Conservation (phyloP, 75 land plant species). For the Picea glauca region DNA sequence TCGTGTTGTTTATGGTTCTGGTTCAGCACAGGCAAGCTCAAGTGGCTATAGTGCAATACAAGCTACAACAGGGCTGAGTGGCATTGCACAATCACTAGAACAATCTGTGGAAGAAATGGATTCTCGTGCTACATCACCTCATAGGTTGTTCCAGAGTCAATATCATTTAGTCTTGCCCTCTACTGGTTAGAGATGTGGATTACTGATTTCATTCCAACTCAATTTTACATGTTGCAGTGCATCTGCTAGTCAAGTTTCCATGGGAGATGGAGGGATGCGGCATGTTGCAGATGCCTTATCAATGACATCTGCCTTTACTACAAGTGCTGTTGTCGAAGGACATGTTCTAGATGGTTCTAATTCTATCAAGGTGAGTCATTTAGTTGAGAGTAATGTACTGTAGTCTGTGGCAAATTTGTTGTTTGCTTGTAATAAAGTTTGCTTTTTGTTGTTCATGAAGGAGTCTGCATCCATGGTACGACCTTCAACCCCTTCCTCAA, state of each 20-base stretch:
- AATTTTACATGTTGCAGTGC: slow-evolving; percentile 23
- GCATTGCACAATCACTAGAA: slow-evolving; percentile 51
- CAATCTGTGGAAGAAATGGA: slow-evolving; percentile 60
- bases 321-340: slow-evolving; percentile 26
- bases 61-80: slow-evolving; percentile 24
- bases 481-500: slow-evolving; percentile 34
- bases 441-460: slow-evolving; percentile 16
- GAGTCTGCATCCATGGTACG: slow-evolving; percentile 39
- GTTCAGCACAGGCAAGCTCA: slow-evolving; percentile 23
- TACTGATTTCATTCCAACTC: not conserved
- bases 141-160: slow-evolving; percentile 39
- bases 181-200: too few relatives aligned
- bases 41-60: slow-evolving; percentile 29
- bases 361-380: slow-evolving; percentile 24
- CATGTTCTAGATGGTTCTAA: slow-evolving; percentile 23
- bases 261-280: slow-evolving; percentile 33
- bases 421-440: not conserved
- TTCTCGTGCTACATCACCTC: slow-evolving; percentile 32
- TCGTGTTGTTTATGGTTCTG: slow-evolving; percentile 30
- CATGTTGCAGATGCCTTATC: slow-evolving; percentile 32
- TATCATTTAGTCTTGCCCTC: not conserved
- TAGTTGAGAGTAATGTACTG: not conserved
- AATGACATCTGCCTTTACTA: slow-evolving; percentile 18
- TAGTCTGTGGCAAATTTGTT: not conserved
- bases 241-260: slow-evolving; percentile 30